Conservation (phyloP, 2,329 filamentous ascomycete species). For the Aspergillus sp. region DNA sequence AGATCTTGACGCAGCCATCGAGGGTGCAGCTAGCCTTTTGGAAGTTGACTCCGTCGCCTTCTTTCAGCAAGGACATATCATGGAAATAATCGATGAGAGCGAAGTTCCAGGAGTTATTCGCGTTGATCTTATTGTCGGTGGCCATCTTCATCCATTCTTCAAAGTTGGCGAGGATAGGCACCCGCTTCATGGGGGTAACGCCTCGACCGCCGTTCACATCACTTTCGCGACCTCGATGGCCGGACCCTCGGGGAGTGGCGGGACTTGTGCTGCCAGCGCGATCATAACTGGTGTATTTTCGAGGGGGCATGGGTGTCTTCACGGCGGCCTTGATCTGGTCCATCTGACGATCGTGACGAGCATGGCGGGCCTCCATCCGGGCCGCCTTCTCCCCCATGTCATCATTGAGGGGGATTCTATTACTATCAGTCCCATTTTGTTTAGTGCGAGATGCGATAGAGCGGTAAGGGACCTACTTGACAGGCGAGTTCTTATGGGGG, state of each 20-base stretch:
- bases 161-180: slow-evolving; percentile 94
- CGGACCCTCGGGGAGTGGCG: slow-evolving; percentile 47
- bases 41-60: slow-evolving; percentile 96
- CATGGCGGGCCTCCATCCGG: slow-evolving; percentile 82
- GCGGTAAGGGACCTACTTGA: slow-evolving; percentile 41
- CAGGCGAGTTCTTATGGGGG: slow-evolving; percentile 52
- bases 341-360: slow-evolving; percentile 84
- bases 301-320: slow-evolving; percentile 42
- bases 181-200: slow-evolving; percentile 92
- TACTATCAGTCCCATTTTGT: slow-evolving; percentile 14
- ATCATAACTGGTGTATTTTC: slow-evolving; percentile 38
- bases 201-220: slow-evolving; percentile 66
- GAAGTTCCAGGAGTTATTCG: slow-evolving; percentile 98
- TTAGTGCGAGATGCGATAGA: not conserved
- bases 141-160: slow-evolving; percentile 99
- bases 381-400: slow-evolving; percentile 89
- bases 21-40: slow-evolving; percentile 97
- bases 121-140: slow-evolving; percentile 98
- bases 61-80: slow-evolving; percentile 95
- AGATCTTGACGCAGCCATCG: slow-evolving; percentile 98
- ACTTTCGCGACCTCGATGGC: slow-evolving; percentile 34
- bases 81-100: slow-evolving; percentile 99
- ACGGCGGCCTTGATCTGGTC: slow-evolving; percentile 83
- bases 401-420: slow-evolving; percentile 91
- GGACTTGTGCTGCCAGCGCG: slow-evolving; percentile 45